These are phyloP conservation scores for Penicillium turbatum DNA, from an alignment of 495 filamentous ascomycete genomes.

Conservation along the genomic window DNA sequence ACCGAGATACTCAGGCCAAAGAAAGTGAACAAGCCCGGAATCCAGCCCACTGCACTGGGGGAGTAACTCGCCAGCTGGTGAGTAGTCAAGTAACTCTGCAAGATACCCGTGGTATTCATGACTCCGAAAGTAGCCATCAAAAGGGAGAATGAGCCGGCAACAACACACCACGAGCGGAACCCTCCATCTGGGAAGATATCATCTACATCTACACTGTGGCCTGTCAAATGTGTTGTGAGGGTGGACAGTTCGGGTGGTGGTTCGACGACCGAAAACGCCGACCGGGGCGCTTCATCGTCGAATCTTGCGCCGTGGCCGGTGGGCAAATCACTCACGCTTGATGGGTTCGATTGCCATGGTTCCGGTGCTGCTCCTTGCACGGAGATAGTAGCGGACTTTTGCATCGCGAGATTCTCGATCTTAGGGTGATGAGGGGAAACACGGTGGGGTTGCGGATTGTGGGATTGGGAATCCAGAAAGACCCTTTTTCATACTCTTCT, in stretches of 20 bases:
- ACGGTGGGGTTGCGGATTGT: neutral
- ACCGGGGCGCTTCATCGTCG: slow-evolving; percentile 14
- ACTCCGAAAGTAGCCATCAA: slow-evolving; percentile 59
- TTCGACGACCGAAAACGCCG: slow-evolving; percentile 23
- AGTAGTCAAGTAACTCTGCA: slow-evolving; percentile 58
- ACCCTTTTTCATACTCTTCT: neutral
- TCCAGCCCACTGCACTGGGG: slow-evolving; percentile 59
- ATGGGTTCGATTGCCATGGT: neutral
- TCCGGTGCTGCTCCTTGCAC: neutral
- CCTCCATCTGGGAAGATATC: slow-evolving; percentile 60
- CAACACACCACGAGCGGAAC: slow-evolving; percentile 56
- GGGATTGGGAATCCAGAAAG: neutral
- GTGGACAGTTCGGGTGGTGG: slow-evolving; percentile 18
- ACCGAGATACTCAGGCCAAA: slow-evolving; percentile 58
- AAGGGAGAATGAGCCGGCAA: slow-evolving; percentile 59
- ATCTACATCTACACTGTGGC: slow-evolving; percentile 13
- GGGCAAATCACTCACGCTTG: neutral
- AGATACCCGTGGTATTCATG: slow-evolving; percentile 58
- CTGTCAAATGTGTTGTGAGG: slow-evolving; percentile 20
- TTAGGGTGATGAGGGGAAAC: too few relatives aligned
- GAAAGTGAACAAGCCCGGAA: slow-evolving; percentile 59
- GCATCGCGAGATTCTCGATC: neutral
- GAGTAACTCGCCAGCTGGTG: slow-evolving; percentile 55
- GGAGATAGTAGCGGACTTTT: neutral
- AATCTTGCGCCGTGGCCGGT: neutral